Percentiles rank a stretch among this genome's conserved stretches.
phyloP scores from a whole-genome alignment of 805 yeast species.

The Saturnispora gosingensis region DNA sequence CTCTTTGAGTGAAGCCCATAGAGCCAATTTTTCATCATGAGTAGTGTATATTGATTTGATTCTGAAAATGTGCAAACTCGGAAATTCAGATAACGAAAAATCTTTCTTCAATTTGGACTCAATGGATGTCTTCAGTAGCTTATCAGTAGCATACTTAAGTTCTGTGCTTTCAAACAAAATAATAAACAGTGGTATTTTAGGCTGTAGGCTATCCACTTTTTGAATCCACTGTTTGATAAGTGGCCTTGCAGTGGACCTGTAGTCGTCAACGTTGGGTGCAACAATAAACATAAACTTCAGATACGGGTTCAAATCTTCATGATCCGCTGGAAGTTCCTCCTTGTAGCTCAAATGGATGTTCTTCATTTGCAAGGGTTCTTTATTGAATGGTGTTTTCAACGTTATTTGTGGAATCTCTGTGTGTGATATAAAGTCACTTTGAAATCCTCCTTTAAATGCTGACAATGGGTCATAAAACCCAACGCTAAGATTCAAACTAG shows the following conservation, averaged over 20 bases:
- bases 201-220: conserved; percentile 32
- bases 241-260: conserved; percentile 73
- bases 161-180: conserved; percentile 35
- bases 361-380: conserved; percentile 57
- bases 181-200: conserved; percentile 48
- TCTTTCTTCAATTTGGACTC: conserved; percentile 25
- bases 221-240: conserved; percentile 73
- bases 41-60: conserved; percentile 30
- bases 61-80: conserved; percentile 32
- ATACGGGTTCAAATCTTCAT: conserved; percentile 23
- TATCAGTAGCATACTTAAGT: conserved; percentile 18
- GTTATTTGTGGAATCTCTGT: conserved; percentile 20
- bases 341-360: conserved; percentile 41
- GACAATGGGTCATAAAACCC: conserved; percentile 74
- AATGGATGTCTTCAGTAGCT: conserved; percentile 23
- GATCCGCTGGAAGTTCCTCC: conserved; percentile 44
- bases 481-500: conserved; percentile 22
- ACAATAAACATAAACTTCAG: conserved; percentile 61
- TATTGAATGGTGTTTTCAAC: conserved; percentile 16
- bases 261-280: conserved; percentile 60
- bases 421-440: conserved; percentile 34
- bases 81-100: conserved; percentile 19
- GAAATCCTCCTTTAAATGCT: conserved; percentile 36
- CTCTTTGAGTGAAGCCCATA: conserved; percentile 39
- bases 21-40: conserved; percentile 35